A percentile compares a stretch with the other conserved stretches of the same genome.
Conservation (phyloP, 768 basidiomycete genomes). For the Pisolithus sp. region DNA sequence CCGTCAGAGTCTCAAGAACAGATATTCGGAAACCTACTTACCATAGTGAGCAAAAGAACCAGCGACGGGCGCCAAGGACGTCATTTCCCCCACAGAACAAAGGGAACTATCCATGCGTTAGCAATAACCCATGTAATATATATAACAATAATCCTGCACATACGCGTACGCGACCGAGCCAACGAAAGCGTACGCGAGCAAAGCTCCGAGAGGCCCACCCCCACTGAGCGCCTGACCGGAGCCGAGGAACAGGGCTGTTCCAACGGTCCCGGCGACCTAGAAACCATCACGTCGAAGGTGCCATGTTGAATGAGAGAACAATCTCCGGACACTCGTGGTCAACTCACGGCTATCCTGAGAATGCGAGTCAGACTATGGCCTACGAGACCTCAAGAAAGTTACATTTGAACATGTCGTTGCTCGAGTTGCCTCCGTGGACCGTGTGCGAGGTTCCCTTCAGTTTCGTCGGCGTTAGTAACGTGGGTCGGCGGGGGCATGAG, state of each 20-base stretch:
- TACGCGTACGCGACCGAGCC: slow-evolving; percentile 62
- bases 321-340: too few species aligned
- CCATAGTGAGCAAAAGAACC: slow-evolving; percentile 75
- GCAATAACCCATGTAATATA: background rate
- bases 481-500: too few species aligned
- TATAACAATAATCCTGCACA: slow-evolving; percentile 25
- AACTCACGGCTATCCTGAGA: too few species aligned
- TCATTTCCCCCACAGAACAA: slow-evolving; percentile 72
- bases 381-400: slow-evolving; percentile 13
- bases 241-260: slow-evolving; percentile 69
- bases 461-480: too few species aligned
- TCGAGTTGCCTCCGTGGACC: slow-evolving; percentile 45
- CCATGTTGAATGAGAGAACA: background rate
- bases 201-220: slow-evolving; percentile 62
- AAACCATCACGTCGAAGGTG: background rate
- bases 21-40: slow-evolving; percentile 13
- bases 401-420: slow-evolving; percentile 81
- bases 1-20: background rate
- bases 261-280: slow-evolving; percentile 45
- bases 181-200: slow-evolving; percentile 58
- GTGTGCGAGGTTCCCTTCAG: background rate
- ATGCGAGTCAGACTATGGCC: background rate
- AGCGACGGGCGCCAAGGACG: slow-evolving; percentile 71
- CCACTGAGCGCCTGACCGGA: slow-evolving; percentile 53
- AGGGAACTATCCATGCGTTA: slow-evolving; percentile 37